phyloP scores from a whole-genome alignment of 2,329 filamentous ascomycete genomes.

The Penicillium sp. region DNA sequence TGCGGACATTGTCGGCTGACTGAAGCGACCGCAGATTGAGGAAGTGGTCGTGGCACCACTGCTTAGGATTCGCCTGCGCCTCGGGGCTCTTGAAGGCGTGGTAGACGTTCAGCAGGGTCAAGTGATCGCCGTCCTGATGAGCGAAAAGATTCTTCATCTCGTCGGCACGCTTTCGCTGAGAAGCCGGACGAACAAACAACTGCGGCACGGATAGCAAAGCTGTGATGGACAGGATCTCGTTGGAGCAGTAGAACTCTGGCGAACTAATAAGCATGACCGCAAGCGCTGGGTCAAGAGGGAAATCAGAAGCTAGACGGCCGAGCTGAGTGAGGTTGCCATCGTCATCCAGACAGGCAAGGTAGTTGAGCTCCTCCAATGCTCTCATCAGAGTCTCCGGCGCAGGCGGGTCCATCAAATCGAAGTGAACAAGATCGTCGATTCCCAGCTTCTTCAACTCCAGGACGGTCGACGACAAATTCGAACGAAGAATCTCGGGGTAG shows the following conservation, averaged over 20 bases:
- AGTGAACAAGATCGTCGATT: slow-evolving; percentile 91
- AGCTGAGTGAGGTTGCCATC: slow-evolving; percentile 87
- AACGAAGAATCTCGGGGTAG: slow-evolving; percentile 90
- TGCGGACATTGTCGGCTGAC: slow-evolving; percentile 88
- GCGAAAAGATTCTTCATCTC: slow-evolving; percentile 96
- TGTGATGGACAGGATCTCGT: slow-evolving; percentile 94
- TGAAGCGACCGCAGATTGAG: slow-evolving; percentile 81
- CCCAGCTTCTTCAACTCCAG: slow-evolving; percentile 96
- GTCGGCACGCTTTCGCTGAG: slow-evolving; percentile 82
- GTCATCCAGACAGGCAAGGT: slow-evolving; percentile 91
- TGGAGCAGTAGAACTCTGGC: slow-evolving; percentile 97
- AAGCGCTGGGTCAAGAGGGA: slow-evolving; percentile 86
- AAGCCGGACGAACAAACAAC: slow-evolving; percentile 82
- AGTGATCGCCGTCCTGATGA: slow-evolving; percentile 87
- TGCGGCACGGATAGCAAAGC: slow-evolving; percentile 91
- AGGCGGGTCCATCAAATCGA: slow-evolving; percentile 97
- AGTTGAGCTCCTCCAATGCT: slow-evolving; percentile 94
- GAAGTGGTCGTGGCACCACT: slow-evolving; percentile 98
- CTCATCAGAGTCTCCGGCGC: slow-evolving; percentile 98
- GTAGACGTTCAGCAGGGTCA: slow-evolving; percentile 95
- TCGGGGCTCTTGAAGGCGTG: slow-evolving; percentile 84
- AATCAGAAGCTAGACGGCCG: slow-evolving; percentile 84
- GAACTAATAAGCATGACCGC: slow-evolving; percentile 98
- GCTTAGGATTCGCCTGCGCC: slow-evolving; percentile 67
- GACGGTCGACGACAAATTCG: slow-evolving; percentile 90